phyloP scores from a whole-genome alignment of 805 yeast species.

The Candida sanyiensis region DNA sequence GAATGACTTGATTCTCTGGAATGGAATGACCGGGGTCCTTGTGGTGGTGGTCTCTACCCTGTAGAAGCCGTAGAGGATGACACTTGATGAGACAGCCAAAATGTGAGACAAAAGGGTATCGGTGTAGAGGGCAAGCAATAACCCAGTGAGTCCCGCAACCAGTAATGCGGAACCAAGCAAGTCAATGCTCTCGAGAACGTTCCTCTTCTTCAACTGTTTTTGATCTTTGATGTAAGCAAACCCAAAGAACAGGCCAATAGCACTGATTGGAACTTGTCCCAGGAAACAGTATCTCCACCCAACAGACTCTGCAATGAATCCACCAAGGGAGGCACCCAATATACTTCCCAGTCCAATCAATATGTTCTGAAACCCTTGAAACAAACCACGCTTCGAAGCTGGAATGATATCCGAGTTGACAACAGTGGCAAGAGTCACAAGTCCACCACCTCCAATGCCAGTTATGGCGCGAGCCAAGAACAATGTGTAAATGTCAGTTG shows the following conservation, averaged over 20 bases:
- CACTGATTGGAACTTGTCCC: slow-evolving; percentile 31
- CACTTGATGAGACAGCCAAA: slow-evolving; percentile 13
- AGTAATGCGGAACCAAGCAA: slow-evolving; percentile 30
- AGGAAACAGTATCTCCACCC: slow-evolving; percentile 40
- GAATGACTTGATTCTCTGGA: slow-evolving; percentile 22
- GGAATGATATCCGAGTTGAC: slow-evolving; percentile 35
- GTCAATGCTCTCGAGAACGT: slow-evolving; percentile 28
- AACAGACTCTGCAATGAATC: slow-evolving; percentile 28
- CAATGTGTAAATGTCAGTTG: slow-evolving; percentile 26
- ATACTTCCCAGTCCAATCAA: slow-evolving; percentile 33
- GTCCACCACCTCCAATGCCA: slow-evolving; percentile 40
- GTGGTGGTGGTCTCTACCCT: slow-evolving; percentile 23
- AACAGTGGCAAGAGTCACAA: slow-evolving; percentile 34
- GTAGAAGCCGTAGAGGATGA: slow-evolving; percentile 15
- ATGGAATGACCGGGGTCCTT: slow-evolving; percentile 32
- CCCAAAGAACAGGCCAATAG: slow-evolving; percentile 27
- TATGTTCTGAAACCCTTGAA: slow-evolving; percentile 36
- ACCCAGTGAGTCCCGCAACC: slow-evolving; percentile 30
- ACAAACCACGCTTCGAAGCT: slow-evolving; percentile 33
- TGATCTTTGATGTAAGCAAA: slow-evolving; percentile 28
- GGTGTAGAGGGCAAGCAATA: slow-evolving; percentile 26
- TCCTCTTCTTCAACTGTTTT: slow-evolving; percentile 18
- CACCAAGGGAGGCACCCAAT: slow-evolving; percentile 36
- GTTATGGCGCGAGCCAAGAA: slow-evolving; percentile 33
- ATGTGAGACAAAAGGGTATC: slow-evolving; percentile 11